Base-by-base conservation (phyloP, 2,329 filamentous ascomycete species). In the Colletotrichum destructivum region DNA sequence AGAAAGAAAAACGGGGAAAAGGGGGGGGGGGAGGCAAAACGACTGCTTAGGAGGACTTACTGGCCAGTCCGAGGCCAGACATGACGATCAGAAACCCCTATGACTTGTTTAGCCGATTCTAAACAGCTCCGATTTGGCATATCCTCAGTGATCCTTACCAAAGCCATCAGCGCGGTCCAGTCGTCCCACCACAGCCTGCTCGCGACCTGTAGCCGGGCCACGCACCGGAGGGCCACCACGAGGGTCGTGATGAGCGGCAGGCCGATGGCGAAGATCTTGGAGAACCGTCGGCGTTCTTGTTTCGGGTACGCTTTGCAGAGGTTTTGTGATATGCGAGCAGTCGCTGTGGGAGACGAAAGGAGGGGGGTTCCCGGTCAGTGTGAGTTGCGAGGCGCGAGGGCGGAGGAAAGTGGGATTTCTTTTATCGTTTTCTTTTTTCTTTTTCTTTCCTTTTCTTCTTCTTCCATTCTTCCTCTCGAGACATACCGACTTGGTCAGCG, bases 111-210 rank as follows among this genome's bases (percentile, higher is more conserved):
- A 67, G 49, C 26, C 0, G 16, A 18, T 18, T 1, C n/a, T 3
- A 0, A 0, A 12, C 9, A 4, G 2, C 16, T 7, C 6, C 1
- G 2, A 21, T 3, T 42, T 26, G 13, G 18, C 31, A 42, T 1
- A 31, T 31, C 7, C 7, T 9, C 31, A 31, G 31, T 9, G 31
- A 11, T 3, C 15, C 72, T 9, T 31, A 74, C 72, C 44, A 63
- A 49, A 2, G 70, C 70, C 6, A 63, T 26, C 66, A 70, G 26
- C 3, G 69, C 71, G 3, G 57, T 67, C 62, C 66, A 64, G 11
- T 74, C 72, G 31, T 74, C 70, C 72, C 72, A 73, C 72, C 72
- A 74, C 5, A 73, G 49, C 12, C 40, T 35, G 5, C 49, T 65
- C 3, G 72, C 63, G 4, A 65, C 54, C 1, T 46, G 47, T 15